Evolutionary conservation across 352 stramenopile species (phyloP).

Genomic region (Phytopythium vexans): DNA sequence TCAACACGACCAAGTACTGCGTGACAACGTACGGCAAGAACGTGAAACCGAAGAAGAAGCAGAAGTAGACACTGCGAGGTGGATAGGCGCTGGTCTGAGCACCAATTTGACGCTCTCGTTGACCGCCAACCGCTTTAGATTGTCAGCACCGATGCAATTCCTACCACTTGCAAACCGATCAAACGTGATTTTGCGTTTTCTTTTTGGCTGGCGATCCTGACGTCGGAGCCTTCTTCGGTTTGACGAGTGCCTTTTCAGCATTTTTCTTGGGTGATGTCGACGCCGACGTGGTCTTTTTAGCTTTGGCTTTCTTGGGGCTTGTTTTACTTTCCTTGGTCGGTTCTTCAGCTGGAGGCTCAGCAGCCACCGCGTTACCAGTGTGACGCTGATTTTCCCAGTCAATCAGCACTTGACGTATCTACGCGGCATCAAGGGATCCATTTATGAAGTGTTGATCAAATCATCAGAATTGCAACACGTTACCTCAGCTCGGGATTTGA

Average conservation of each 20-base stretch:
- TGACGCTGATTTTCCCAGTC: conserved; percentile 64
- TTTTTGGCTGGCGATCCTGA: not conserved
- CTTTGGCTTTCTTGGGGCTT: conserved; percentile 20
- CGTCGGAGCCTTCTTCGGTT: not conserved
- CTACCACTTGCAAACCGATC: no score
- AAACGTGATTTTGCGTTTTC: not conserved
- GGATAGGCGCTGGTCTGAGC: not conserved
- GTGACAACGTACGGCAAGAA: conserved; percentile 70
- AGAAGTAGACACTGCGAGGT: conserved; percentile 11
- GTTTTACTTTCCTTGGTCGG: conserved; percentile 14
- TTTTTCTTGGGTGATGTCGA: not conserved
- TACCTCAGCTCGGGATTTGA: conserved; percentile 70
- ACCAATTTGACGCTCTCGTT: no score
- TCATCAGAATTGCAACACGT: not conserved
- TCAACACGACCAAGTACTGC: conserved; percentile 69
- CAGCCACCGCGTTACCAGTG: not conserved
- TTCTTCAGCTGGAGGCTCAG: conserved; percentile 1
- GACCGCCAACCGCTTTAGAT: no score
- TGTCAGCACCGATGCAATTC: no score
- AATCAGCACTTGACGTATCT: conserved; percentile 66
- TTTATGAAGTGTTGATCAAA: not conserved
- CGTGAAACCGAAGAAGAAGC: conserved; percentile 80
- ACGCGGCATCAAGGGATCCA: not conserved
- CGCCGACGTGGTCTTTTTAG: conserved; percentile 11
- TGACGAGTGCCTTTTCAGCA: not conserved